Conservation (phyloP, 1,284 basidiomycete genomes). For the Pisolithus thermaeus region DNA sequence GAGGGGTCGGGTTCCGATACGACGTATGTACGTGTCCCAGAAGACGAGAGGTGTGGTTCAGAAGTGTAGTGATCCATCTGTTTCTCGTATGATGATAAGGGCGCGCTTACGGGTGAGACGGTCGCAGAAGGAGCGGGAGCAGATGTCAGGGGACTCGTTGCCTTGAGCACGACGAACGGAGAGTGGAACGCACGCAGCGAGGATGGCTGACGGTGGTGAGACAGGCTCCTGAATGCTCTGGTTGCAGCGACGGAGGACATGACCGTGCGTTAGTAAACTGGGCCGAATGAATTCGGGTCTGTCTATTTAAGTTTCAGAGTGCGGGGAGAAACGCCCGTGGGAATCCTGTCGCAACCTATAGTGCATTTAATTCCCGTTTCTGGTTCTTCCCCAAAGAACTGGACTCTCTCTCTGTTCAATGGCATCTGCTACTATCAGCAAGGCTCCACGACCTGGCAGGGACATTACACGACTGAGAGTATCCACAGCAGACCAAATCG, state of each 20-base stretch:
- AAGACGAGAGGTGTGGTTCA: constrained; percentile 39
- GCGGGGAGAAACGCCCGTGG: too few species aligned
- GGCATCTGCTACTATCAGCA: too few species aligned
- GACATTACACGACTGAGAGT: too few species aligned
- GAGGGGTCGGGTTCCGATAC: constrained; percentile 61
- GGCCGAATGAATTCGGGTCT: not conserved
- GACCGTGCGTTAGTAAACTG: not conserved
- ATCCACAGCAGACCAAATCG: too few species aligned
- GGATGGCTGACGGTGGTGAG: not conserved
- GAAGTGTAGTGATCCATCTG: constrained; percentile 41
- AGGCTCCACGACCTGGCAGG: too few species aligned
- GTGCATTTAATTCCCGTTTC: too few species aligned
- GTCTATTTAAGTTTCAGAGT: not conserved
- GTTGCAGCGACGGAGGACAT: constrained; percentile 6
- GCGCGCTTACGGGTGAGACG: constrained; percentile 21
- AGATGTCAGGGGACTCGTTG: constrained; percentile 28
- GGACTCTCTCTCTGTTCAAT: too few species aligned
- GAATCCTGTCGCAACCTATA: too few species aligned
- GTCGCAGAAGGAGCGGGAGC: constrained; percentile 17
- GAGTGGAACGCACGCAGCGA: constrained; percentile 49
- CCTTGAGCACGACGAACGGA: constrained; percentile 48
- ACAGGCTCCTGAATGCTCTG: not conserved
- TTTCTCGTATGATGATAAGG: constrained; percentile 45
- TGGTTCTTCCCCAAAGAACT: too few species aligned
- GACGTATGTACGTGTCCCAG: constrained; percentile 53